Base-by-base conservation (phyloP, 2,329 filamentous ascomycete species). In the Lasiodiplodia gonubiensis region DNA sequence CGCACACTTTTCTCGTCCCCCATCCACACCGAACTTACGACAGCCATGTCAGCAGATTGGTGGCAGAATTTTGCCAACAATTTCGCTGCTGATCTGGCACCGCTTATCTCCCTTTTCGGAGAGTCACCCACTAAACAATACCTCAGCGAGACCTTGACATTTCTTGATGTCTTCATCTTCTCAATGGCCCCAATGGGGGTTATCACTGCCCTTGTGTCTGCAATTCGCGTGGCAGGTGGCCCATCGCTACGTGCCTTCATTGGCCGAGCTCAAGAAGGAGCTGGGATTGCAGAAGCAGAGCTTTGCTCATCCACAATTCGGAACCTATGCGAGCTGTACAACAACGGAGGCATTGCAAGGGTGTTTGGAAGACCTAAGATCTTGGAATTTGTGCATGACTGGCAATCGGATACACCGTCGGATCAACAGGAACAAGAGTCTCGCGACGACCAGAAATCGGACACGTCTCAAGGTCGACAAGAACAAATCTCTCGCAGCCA, bases 301-400 rank as follows among this genome's bases (percentile, higher is more conserved):
- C 66, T 82, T 0, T 79, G 78, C 70, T 76, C 78, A 0, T 81
- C 78, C 0, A 82, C 79, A 0, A 78, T 75, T 4, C 69, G 69
- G 0, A 76, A 81, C 27, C 78, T 81, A 2, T 81, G 80, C 49
- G 80, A 82, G 60, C 69, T 82, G 0, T 82, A 71, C 69, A 74
- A 77, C 46, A 74, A 74, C 0, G 72, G 75, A 0, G 73, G 72
- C 6, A 74, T 80, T 18, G 69, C 72, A 2, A 72, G 79, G 4
- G 73, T 77, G 1, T 68, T 81, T 18, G 79, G 80, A 0, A 71
- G 72, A 0, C 75, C 77, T 0, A 74, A 74, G 18, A 70, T 81
- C 2, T 70, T 80, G 1, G 76, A 80, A 48, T 37, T 80, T 10
- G 68, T 80, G 14, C 18, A 30, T 18, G 3, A 71, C n/a, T n/a